Evolutionary conservation across 768 basidiomycete species (phyloP).

Genomic region (Tricholoma matsutake): DNA sequence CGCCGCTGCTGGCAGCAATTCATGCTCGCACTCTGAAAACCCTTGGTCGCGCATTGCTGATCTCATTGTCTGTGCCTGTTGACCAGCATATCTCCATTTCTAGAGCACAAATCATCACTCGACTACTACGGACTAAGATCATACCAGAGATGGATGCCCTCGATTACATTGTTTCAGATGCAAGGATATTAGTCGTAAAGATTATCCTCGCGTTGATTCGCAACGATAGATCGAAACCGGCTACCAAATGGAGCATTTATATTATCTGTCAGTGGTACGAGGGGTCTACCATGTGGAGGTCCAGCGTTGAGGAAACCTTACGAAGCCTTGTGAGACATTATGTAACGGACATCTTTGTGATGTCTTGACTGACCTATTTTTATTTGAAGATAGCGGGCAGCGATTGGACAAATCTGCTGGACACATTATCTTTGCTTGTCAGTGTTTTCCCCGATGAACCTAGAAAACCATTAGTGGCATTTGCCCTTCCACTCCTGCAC

Average conservation of each 20-base stretch:
- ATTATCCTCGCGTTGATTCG: slow-evolving; percentile 40
- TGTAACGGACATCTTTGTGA: neutral
- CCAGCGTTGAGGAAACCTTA: slow-evolving; percentile 37
- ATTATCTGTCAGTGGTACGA: slow-evolving; percentile 39
- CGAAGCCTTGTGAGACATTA: slow-evolving; percentile 37
- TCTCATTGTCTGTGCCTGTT: slow-evolving; percentile 16
- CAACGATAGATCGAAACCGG: slow-evolving; percentile 23
- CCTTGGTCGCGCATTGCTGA: slow-evolving; percentile 26
- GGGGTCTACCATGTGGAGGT: slow-evolving; percentile 38
- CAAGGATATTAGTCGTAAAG: slow-evolving; percentile 37
- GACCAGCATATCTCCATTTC: slow-evolving; percentile 13
- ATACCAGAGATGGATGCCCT: slow-evolving; percentile 48
- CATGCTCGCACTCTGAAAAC: slow-evolving; percentile 44
- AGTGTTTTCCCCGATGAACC: slow-evolving; percentile 46
- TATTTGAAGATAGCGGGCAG: slow-evolving; percentile 33
- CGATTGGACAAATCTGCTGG: slow-evolving; percentile 42
- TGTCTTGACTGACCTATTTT: slow-evolving; percentile 1
- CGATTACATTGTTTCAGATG: slow-evolving; percentile 27
- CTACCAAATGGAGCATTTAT: slow-evolving; percentile 29
- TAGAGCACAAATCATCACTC: slow-evolving; percentile 31
- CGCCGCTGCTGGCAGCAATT: slow-evolving; percentile 45
- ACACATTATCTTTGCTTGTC: slow-evolving; percentile 40
- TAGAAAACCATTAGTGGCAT: slow-evolving; percentile 36
- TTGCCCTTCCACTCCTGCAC: slow-evolving; percentile 44
- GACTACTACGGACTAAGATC: slow-evolving; percentile 41